A percentile compares a stretch with the other conserved stretches of the same genome.
phyloP scores from a whole-genome alignment of 768 basidiomycete genomes.

The Mycena floridula region DNA sequence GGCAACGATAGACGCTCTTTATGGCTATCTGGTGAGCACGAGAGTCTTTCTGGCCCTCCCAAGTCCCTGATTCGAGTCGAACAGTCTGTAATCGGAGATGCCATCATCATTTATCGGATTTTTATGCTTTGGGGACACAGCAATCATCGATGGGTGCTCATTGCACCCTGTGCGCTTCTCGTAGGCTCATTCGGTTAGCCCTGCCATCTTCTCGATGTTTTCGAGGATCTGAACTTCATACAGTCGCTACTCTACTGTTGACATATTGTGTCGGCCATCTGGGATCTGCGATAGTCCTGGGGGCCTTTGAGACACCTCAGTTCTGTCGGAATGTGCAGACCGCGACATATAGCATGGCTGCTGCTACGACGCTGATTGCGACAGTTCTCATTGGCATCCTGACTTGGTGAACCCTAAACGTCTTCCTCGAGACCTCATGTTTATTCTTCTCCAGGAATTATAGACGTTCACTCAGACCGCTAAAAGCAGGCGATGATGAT shows the following conservation, averaged over 20 bases:
- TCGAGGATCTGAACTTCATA: background rate
- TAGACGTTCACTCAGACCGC: background rate
- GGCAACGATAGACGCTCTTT: slow-evolving; percentile 9
- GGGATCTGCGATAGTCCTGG: slow-evolving; percentile 10
- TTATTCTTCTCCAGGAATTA: background rate
- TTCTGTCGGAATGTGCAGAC: slow-evolving; percentile 16
- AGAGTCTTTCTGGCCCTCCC: background rate
- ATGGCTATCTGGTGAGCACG: slow-evolving; percentile 13
- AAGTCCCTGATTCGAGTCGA: background rate
- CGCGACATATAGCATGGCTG: slow-evolving; percentile 12
- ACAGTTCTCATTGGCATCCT: slow-evolving; percentile 13
- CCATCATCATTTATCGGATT: slow-evolving; percentile 16
- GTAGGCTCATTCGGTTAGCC: slow-evolving; percentile 11
- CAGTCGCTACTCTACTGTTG: slow-evolving; percentile 12
- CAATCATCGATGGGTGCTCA: slow-evolving; percentile 9
- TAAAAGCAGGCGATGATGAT: background rate
- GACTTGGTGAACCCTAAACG: slow-evolving; percentile 9
- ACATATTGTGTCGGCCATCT: slow-evolving; percentile 13
- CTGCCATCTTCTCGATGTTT: background rate
- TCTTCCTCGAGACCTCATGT: background rate
- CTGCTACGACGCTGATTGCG: slow-evolving; percentile 12
- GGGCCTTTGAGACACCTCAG: slow-evolving; percentile 9
- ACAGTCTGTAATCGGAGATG: slow-evolving; percentile 16
- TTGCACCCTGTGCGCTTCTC: slow-evolving; percentile 9
- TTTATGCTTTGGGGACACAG: slow-evolving; percentile 10